phyloP scores from a whole-genome alignment of 192 early-diverging fungal genomes.

The Coemansia sp. region DNA sequence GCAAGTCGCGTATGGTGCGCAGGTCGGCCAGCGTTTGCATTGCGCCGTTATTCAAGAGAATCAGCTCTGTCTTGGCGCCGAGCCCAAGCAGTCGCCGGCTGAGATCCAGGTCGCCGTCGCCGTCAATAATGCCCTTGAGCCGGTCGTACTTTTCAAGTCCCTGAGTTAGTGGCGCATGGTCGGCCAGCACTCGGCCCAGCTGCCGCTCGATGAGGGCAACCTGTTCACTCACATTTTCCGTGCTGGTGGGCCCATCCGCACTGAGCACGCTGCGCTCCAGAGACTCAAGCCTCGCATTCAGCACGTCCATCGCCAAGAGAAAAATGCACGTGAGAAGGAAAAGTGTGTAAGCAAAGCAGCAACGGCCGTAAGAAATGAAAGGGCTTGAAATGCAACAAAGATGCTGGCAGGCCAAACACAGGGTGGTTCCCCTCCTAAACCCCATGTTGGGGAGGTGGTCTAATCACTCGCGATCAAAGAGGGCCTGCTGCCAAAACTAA shows the following conservation, averaged over 20 bases:
- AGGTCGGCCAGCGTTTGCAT: constrained; percentile 24
- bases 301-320: constrained; percentile 22
- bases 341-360: neutral
- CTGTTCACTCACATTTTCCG: constrained; percentile 19
- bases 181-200: constrained; percentile 16
- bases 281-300: constrained; percentile 22
- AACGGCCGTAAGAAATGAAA: neutral
- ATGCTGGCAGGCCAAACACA: no score
- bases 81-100: constrained; percentile 30
- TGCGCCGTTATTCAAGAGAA: constrained; percentile 29
- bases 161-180: constrained; percentile 12
- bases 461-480: no score
- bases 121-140: constrained; percentile 39
- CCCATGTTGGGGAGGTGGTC: no score
- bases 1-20: constrained; percentile 29
- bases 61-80: constrained; percentile 35
- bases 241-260: neutral
- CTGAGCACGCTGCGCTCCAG: constrained; percentile 36
- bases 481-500: no score
- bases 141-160: constrained; percentile 38
- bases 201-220: constrained; percentile 27
- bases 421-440: no score
- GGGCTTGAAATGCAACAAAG: no score
- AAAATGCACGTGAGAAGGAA: neutral
- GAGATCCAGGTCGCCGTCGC: constrained; percentile 42